Conservation (phyloP, 2,329 filamentous ascomycete species). For the Acrodontium crateriforme region DNA sequence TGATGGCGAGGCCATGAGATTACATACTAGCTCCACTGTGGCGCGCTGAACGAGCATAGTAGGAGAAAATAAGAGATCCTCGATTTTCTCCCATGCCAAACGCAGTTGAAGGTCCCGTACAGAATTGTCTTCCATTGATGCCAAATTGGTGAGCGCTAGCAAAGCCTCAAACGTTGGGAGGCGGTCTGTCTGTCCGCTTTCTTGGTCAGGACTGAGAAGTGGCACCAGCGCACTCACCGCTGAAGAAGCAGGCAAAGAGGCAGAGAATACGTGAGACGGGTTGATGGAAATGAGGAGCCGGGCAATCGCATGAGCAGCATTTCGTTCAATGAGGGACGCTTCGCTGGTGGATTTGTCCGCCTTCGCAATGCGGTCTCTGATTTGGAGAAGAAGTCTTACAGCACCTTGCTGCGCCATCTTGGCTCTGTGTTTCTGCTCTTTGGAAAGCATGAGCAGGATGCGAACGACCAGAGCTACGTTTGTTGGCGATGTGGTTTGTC, state of each 20-base stretch:
- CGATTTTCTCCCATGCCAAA: slow-evolving; percentile 58
- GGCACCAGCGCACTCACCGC: slow-evolving; percentile 71
- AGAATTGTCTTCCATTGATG: slow-evolving; percentile 53
- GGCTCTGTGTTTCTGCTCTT: slow-evolving; percentile 59
- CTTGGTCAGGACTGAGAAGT: slow-evolving; percentile 54
- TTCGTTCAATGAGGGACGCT: slow-evolving; percentile 18
- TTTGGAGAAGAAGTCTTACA: slow-evolving; percentile 65
- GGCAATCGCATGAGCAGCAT: slow-evolving; percentile 22
- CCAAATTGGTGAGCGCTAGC: slow-evolving; percentile 86
- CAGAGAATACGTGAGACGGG: slow-evolving; percentile 62
- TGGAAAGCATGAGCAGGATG: slow-evolving; percentile 65
- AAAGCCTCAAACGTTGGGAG: slow-evolving; percentile 82
- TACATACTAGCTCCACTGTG: slow-evolving; percentile 79
- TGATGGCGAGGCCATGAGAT: slow-evolving; percentile 59
- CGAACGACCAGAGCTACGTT: slow-evolving; percentile 60
- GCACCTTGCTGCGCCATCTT: slow-evolving; percentile 87
- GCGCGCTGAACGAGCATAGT: slow-evolving; percentile 70
- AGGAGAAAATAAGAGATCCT: slow-evolving; percentile 68
- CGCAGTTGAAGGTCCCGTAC: slow-evolving; percentile 57
- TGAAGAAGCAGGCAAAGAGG: slow-evolving; percentile 55
- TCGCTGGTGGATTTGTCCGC: slow-evolving; percentile 24
- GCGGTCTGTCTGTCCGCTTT: slow-evolving; percentile 52
- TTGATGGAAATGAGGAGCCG: slow-evolving; percentile 54
- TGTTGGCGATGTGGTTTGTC: slow-evolving; percentile 39
- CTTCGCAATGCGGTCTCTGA: slow-evolving; percentile 48